Evolutionary conservation across 805 yeast species (phyloP), one percentile per base, ranked within the genome.

Genomic region (Metschnikowia peoriensis): DNA sequence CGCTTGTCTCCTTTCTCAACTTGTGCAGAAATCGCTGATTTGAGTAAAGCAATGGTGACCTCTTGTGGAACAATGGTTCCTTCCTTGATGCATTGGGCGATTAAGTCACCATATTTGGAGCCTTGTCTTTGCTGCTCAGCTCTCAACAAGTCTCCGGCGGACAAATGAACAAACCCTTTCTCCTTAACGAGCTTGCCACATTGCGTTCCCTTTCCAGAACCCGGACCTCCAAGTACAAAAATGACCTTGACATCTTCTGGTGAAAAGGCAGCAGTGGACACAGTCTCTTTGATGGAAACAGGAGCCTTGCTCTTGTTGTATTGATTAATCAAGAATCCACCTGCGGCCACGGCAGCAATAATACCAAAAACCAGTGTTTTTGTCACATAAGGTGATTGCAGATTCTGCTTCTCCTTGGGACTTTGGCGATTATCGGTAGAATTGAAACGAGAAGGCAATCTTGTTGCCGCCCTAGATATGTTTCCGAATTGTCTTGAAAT

Each of bases 201-300:
- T 71, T 93, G 99, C 1, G 99, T 93, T 52, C 99, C 98, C 67
- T 94, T 94, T 42, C 99, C 98, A 29, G 96, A 89, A 17, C 98
- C 98, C 6, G 98, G 98, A 4, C 98, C 98, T 42, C 99, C 99
- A 34, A 93, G 81, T 16, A 93, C 97, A 68, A 89, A 93, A 28
- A 92, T 79, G 5, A 93, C 96, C 28, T 88, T 83, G 29, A 88
- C 84, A 51, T 89, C 85, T 39, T 83, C 82, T 2, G 79, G 78
- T 9, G 79, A 71, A 66, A 88, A 88, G 0, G 86, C 83, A 32
- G 73, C 66, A 14, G 42, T 49, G 15, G 43, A 47, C 40, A 32
- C 56, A 15, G 72, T 72, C 54, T 82, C 86, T 41, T 44, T 50
- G 17, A 45, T 50, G 9, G 53, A 28, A 10, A 45, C 49, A 8